Percentiles rank a stretch among this genome's conserved stretches.
Conservation (phyloP, 1,284 basidiomycete genomes). For the Chiua sp. region DNA sequence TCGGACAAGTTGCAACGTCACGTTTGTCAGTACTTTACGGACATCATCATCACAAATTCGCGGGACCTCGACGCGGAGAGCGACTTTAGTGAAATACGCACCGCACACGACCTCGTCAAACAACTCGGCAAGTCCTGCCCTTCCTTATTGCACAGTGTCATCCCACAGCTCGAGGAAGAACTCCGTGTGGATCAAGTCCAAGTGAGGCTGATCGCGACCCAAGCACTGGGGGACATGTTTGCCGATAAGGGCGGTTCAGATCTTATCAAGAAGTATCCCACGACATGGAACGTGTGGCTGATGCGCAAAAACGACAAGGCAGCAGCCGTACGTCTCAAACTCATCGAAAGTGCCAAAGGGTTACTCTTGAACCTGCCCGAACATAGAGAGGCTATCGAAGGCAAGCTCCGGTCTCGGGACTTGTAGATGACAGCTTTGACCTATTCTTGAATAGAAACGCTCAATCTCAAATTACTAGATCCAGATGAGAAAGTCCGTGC, state of each 20-base stretch:
- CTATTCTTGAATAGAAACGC: constrained; percentile 51
- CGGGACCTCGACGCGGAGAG: constrained; percentile 61
- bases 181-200: constrained; percentile 78
- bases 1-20: constrained; percentile 90
- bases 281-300: constrained; percentile 89
- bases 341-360: constrained; percentile 74
- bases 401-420: constrained; percentile 41
- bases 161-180: constrained; percentile 94
- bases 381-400: constrained; percentile 72
- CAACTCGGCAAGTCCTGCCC: constrained; percentile 86
- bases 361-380: constrained; percentile 75
- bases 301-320: constrained; percentile 82
- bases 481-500: constrained; percentile 93
- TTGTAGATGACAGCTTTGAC: constrained; percentile 12
- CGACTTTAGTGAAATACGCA: constrained; percentile 69
- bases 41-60: constrained; percentile 75
- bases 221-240: constrained; percentile 91
- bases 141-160: constrained; percentile 83
- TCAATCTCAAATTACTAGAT: constrained; percentile 78
- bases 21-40: constrained; percentile 91
- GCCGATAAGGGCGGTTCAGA: constrained; percentile 76
- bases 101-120: constrained; percentile 87
- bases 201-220: constrained; percentile 80
- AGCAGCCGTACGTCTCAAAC: constrained; percentile 73
- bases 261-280: constrained; percentile 80